phyloP scores from a whole-genome alignment of 805 yeast genomes.

The Candida railenensis region DNA sequence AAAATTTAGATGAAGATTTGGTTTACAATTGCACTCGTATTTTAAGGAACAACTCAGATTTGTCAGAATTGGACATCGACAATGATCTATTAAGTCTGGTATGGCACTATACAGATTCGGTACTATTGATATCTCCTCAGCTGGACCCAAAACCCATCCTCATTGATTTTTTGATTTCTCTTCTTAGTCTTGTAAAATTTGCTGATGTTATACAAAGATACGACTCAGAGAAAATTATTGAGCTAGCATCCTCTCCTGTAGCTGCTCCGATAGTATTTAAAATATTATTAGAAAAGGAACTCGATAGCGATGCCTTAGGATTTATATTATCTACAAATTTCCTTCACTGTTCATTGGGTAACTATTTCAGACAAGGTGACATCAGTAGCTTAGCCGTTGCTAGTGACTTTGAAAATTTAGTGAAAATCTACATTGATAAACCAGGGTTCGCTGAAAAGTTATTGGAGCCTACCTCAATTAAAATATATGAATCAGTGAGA shows the following conservation, averaged over 20 bases:
- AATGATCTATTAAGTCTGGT: background rate
- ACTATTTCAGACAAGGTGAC: background rate
- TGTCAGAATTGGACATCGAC: background rate
- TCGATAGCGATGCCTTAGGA: slow-evolving; percentile 5
- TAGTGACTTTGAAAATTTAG: slow-evolving; percentile 2
- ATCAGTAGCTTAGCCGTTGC: background rate
- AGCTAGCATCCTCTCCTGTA: slow-evolving; percentile 1
- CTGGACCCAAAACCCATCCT: background rate
- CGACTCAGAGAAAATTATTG: slow-evolving; percentile 15
- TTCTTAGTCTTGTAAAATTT: slow-evolving; percentile 12
- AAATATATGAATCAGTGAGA: slow-evolving; percentile 10
- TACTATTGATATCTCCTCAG: background rate
- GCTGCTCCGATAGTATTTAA: slow-evolving; percentile 8
- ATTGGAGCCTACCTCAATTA: slow-evolving; percentile 3
- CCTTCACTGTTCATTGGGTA: background rate
- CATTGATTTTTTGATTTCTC: slow-evolving; percentile 9
- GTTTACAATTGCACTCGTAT: background rate
- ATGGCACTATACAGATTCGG: background rate
- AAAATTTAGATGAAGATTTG: background rate
- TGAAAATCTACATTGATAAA: background rate
- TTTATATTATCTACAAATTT: slow-evolving; percentile 5
- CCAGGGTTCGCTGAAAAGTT: background rate
- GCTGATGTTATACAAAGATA: slow-evolving; percentile 14
- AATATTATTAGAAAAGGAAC: slow-evolving; percentile 7
- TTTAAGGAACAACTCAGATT: background rate